Percentiles rank a stretch among this genome's conserved stretches.
phyloP scores from a whole-genome alignment of 2,329 filamentous ascomycete genomes.

The Fusarium annulatum region DNA sequence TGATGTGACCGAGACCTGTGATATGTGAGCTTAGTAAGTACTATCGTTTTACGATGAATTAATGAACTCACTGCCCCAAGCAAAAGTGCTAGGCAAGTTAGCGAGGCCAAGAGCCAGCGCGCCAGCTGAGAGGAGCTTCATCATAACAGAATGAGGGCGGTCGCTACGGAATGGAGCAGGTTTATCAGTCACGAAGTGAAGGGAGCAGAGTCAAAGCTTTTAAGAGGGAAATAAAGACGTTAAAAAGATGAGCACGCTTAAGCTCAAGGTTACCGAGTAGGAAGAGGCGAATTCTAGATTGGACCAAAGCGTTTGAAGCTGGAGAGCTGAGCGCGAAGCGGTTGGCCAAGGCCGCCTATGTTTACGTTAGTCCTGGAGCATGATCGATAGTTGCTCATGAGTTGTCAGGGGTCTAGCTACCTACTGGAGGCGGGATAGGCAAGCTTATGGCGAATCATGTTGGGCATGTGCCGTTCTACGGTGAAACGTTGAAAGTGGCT shows the following conservation, averaged over 20 bases:
- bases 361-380: slow-evolving; percentile 18
- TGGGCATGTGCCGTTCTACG: slow-evolving; percentile 34
- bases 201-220: neutral
- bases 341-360: slow-evolving; percentile 26
- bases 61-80: slow-evolving; percentile 57
- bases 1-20: slow-evolving; percentile 71
- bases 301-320: slow-evolving; percentile 21
- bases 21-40: slow-evolving; percentile 21
- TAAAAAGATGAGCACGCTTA: slow-evolving; percentile 5
- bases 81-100: slow-evolving; percentile 49
- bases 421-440: slow-evolving; percentile 3
- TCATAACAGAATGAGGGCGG: slow-evolving; percentile 25
- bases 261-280: neutral
- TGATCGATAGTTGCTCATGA: slow-evolving; percentile 34
- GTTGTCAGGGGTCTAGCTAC: slow-evolving; percentile 17
- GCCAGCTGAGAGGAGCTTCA: slow-evolving; percentile 48
- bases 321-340: slow-evolving; percentile 29
- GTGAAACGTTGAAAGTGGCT: slow-evolving; percentile 36
- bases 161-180: neutral
- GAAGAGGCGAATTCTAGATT: slow-evolving; percentile 21
- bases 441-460: slow-evolving; percentile 38
- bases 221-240: slow-evolving; percentile 4
- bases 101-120: slow-evolving; percentile 48
- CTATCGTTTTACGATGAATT: neutral
- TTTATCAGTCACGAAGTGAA: neutral